Percentiles rank a stretch among this genome's conserved stretches.
These are phyloP conservation scores for Nemania abortiva DNA, from an alignment of 2,329 filamentous ascomycete genomes.

Conservation along the genomic window DNA sequence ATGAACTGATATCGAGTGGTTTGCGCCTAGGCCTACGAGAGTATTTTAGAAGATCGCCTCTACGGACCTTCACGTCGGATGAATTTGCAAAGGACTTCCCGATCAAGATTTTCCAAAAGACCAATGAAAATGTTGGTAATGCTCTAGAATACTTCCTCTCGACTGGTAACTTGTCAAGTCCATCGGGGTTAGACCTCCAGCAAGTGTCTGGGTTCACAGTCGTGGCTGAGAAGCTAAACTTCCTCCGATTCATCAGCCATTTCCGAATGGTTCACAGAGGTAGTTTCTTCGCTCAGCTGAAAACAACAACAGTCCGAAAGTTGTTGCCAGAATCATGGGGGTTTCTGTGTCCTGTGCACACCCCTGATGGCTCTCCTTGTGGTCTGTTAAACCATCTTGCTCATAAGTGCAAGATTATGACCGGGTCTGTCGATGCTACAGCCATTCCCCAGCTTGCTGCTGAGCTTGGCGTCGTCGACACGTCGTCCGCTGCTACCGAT, in stretches of 20 bases:
- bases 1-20: slow-evolving; percentile 79
- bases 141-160: slow-evolving; percentile 95
- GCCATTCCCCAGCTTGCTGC: slow-evolving; percentile 78
- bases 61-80: slow-evolving; percentile 80
- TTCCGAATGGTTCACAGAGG: slow-evolving; percentile 99
- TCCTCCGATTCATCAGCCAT: slow-evolving; percentile 97
- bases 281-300: slow-evolving; percentile 97
- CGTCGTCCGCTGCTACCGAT: slow-evolving; percentile 81
- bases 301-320: slow-evolving; percentile 97
- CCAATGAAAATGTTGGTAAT: slow-evolving; percentile 89
- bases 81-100: slow-evolving; percentile 86
- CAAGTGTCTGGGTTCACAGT: slow-evolving; percentile 96
- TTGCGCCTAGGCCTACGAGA: slow-evolving; percentile 68
- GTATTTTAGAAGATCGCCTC: slow-evolving; percentile 66
- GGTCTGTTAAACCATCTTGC: slow-evolving; percentile 94
- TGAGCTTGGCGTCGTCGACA: slow-evolving; percentile 81
- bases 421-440: slow-evolving; percentile 78
- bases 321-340: slow-evolving; percentile 97
- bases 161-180: slow-evolving; percentile 92
- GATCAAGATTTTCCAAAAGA: slow-evolving; percentile 79
- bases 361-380: slow-evolving; percentile 94
- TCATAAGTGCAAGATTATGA: slow-evolving; percentile 93
- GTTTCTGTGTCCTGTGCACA: slow-evolving; percentile 97
- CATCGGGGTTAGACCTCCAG: slow-evolving; percentile 92
- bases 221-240: slow-evolving; percentile 98